Conservation (phyloP, 495 filamentous ascomycete genomes). For the Aspergillus ellipticus region DNA sequence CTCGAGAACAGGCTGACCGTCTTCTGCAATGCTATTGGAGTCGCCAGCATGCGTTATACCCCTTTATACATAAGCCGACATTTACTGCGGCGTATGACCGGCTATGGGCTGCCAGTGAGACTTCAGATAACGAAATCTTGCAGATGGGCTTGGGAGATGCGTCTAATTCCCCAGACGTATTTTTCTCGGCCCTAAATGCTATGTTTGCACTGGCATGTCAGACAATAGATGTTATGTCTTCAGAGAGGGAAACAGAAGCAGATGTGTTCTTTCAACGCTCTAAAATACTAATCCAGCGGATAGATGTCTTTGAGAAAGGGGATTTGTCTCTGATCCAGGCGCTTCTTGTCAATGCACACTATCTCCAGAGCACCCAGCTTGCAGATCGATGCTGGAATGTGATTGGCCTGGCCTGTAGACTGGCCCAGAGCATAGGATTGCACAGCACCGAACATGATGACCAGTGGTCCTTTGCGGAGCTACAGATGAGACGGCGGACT, state of each 20-base stretch:
- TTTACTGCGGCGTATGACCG: slow-evolving; percentile 40
- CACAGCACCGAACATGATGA: slow-evolving; percentile 26
- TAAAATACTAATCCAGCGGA: too few species aligned
- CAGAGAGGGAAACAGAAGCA: slow-evolving; percentile 31
- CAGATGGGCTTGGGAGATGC: slow-evolving; percentile 38
- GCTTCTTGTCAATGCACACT: slow-evolving; percentile 38
- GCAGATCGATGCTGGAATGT: slow-evolving; percentile 45
- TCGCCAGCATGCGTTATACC: slow-evolving; percentile 38
- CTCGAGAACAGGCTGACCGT: slow-evolving; percentile 38
- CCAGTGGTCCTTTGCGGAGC: slow-evolving; percentile 23
- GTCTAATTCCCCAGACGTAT: slow-evolving; percentile 37
- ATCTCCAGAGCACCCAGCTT: slow-evolving; percentile 44
- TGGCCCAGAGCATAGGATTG: slow-evolving; percentile 45
- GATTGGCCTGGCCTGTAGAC: slow-evolving; percentile 42
- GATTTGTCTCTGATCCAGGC: slow-evolving; percentile 43
- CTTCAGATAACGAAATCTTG: too few species aligned
- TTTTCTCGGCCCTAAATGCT: slow-evolving; percentile 41
- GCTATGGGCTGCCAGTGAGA: slow-evolving; percentile 35
- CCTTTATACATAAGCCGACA: slow-evolving; percentile 41
- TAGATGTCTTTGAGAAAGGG: slow-evolving; percentile 40
- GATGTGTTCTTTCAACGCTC: slow-evolving; percentile 41
- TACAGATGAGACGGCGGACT: slow-evolving; percentile 37
- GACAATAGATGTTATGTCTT: slow-evolving; percentile 33
- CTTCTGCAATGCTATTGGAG: slow-evolving; percentile 38
- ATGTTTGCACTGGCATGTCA: slow-evolving; percentile 42